Evolutionary conservation across 2,329 filamentous ascomycete species (phyloP), one percentile per base, ranked within the genome.

Genomic region (Ophiocordyceps australis): DNA sequence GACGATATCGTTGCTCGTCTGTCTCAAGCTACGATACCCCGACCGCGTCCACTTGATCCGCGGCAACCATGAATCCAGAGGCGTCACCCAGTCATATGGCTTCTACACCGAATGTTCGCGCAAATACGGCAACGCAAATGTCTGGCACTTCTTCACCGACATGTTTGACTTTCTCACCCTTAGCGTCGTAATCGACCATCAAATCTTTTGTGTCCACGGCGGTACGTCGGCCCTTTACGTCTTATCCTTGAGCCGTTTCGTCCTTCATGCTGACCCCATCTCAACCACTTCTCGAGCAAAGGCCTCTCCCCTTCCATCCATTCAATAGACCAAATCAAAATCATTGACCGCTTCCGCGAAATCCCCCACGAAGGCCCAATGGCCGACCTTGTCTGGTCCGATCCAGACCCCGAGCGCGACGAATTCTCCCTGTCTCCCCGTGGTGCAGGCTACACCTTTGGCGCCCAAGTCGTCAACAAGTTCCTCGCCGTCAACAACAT

Each of bases 101-200:
- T 98, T 98, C 57, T 98, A 98, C 49, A 95, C 89, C 14, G 89
- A 98, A 49, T 98, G 89, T 54, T 83, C 79, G 13, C 76, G 89
- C 38, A 98, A 98, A 55, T 98, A 98, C 53, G 89, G 89, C 47
- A 95, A 93, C 46, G 83, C 89, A 35, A 94, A 89, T 42, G 89
- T 98, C 14, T 98, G 89, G 89, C 89, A 98, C 53, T 89, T 95
- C 51, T 98, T 98, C 48, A 98, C 89, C 37, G 89, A 98, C 56
- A 95, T 98, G 85, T 98, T 98, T 54, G 89, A 98, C 55, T 98
- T 92, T 51, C 63, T 98, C 35, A 95, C 86, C 7, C 61, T 98
- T 30, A 92, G 81, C 41, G 91, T 95, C 32, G 86, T 98, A 35
- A 98, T 98, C 47, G 92, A 95, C 49, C 79, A 98, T 51, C 81